These are phyloP conservation scores for Juglanconis oblonga DNA, from an alignment of 2,329 filamentous ascomycete species.

Conservation along the genomic window DNA sequence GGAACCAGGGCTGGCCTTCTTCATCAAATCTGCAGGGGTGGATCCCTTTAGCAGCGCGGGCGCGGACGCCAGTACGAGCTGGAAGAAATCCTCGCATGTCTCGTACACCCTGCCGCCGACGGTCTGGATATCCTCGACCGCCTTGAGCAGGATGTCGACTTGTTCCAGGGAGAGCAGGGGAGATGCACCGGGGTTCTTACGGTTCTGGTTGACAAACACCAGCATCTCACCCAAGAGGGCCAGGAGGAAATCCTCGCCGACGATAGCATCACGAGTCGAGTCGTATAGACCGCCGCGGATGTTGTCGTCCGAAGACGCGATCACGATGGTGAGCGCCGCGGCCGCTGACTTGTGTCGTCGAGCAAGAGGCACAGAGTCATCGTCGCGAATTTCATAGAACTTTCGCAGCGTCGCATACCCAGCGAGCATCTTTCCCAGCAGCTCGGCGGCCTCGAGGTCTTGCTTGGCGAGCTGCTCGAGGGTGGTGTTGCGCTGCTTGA, in stretches of 20 bases:
- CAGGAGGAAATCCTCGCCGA: conserved; percentile 84
- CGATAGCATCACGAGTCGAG: conserved; percentile 72
- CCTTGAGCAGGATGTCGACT: conserved; percentile 71
- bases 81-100: conserved; percentile 75
- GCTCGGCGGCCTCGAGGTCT: conserved; percentile 77
- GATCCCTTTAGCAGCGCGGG: conserved; percentile 57
- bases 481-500: conserved; percentile 68
- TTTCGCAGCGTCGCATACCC: conserved; percentile 88
- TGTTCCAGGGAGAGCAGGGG: conserved; percentile 66
- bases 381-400: conserved; percentile 86
- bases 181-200: conserved; percentile 24
- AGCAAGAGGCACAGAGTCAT: conserved; percentile 44
- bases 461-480: conserved; percentile 69
- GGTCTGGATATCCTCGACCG: conserved; percentile 76
- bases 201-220: conserved; percentile 64
- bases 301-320: conserved; percentile 82
- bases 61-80: conserved; percentile 69
- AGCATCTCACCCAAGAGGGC: conserved; percentile 74
- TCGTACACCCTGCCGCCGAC: conserved; percentile 68
- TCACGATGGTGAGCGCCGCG: conserved; percentile 73
- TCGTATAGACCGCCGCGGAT: conserved; percentile 91
- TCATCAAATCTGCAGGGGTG: conserved; percentile 63
- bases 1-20: conserved; percentile 53
- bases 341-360: conserved; percentile 71
- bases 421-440: conserved; percentile 81